Evolutionary conservation across 2,329 filamentous ascomycete species (phyloP).

Genomic region (Penicillium nordicum): DNA sequence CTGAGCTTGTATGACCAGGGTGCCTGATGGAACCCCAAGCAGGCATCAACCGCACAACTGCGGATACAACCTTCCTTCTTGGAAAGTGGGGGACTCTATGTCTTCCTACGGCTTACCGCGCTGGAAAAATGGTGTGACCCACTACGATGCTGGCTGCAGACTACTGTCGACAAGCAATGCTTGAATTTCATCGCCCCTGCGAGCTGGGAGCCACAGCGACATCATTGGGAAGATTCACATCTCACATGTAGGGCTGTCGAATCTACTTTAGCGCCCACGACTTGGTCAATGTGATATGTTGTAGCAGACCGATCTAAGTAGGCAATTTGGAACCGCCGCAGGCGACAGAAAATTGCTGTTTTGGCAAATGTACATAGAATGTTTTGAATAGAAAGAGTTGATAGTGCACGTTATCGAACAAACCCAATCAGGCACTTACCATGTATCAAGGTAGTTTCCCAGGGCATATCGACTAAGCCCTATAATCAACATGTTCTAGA

Average conservation of each 20-base stretch:
- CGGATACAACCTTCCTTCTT: not conserved
- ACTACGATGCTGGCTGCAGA: not conserved
- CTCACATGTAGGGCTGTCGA: not conserved
- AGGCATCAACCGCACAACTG: slow-evolving; percentile 1
- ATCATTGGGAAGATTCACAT: not conserved
- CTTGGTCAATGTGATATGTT: not conserved
- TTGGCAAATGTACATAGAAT: not conserved
- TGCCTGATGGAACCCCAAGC: slow-evolving; percentile 6
- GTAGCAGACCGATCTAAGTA: not conserved
- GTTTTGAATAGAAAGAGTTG: not conserved
- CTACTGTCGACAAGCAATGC: not conserved
- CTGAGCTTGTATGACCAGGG: not conserved
- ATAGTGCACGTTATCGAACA: not conserved
- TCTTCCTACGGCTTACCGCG: not conserved
- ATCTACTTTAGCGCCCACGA: not conserved
- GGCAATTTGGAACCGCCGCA: not conserved
- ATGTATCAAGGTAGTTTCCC: not conserved
- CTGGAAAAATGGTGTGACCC: not conserved
- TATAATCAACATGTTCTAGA: not conserved
- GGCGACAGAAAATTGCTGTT: not conserved
- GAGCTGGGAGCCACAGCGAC: not conserved
- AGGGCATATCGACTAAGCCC: not conserved
- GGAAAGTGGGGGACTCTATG: not conserved
- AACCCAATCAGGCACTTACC: not conserved
- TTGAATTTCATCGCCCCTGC: not conserved